These are phyloP conservation scores for Ilex paraguariensis DNA, from an alignment of 305 asterid genomes.

Conservation along the genomic window DNA sequence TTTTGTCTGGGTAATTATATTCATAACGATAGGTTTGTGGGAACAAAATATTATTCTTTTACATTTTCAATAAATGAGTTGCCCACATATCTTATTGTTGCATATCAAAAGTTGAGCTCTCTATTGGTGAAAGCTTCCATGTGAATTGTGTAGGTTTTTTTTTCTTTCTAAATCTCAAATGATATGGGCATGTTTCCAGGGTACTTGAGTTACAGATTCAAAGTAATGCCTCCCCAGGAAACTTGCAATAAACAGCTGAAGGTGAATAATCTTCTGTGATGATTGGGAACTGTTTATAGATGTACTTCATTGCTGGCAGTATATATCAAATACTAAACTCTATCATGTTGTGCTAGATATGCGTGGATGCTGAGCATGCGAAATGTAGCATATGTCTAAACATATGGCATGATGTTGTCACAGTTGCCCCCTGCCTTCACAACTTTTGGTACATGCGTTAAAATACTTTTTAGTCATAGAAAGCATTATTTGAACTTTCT, in stretches of 20 bases:
- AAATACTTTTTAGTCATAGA: conserved; percentile 13
- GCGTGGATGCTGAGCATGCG: conserved; percentile 79
- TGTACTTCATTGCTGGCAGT: not conserved
- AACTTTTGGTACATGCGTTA: conserved; percentile 65
- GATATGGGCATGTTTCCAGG: conserved; percentile 37
- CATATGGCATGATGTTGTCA: conserved; percentile 96
- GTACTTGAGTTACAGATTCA: conserved; percentile 62
- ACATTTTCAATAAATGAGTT: too few relatives aligned
- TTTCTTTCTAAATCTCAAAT: too few relatives aligned
- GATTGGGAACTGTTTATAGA: not conserved
- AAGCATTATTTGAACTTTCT: conserved; percentile 9
- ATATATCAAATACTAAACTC: conserved; percentile 13
- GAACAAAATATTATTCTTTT: too few relatives aligned
- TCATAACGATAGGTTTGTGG: too few relatives aligned
- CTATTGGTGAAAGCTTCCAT: too few relatives aligned
- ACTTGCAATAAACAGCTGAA: conserved; percentile 47
- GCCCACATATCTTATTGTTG: too few relatives aligned
- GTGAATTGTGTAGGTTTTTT: too few relatives aligned
- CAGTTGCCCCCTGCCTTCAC: conserved; percentile 98
- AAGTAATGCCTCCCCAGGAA: conserved; percentile 64
- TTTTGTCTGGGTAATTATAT: too few relatives aligned
- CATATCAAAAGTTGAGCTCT: too few relatives aligned
- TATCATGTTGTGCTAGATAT: conserved; percentile 39
- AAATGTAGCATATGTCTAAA: conserved; percentile 86
- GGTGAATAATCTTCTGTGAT: conserved; percentile 32